Evolutionary conservation across 257 asterid species (phyloP).

Genomic region (Misopates orontium): DNA sequence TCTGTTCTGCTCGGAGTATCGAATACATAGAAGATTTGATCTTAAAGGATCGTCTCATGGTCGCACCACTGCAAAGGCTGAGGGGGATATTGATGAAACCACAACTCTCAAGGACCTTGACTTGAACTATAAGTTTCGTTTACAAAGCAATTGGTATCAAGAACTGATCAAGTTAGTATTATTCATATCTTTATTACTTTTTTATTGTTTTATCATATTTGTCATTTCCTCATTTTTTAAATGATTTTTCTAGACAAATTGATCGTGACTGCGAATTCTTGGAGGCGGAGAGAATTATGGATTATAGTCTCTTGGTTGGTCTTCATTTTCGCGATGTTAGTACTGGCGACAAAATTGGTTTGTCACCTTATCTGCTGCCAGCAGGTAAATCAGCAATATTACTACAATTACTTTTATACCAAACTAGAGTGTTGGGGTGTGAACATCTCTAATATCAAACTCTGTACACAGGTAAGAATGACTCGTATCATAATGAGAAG

Average conservation of each 20-base stretch:
- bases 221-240: conserved; percentile 10
- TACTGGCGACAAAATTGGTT: conserved; percentile 50
- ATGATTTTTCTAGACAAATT: conserved; percentile 52
- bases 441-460: conserved; percentile 26
- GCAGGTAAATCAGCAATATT: conserved; percentile 50
- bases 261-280: conserved; percentile 76
- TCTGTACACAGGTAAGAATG: conserved; percentile 55
- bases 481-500: conserved; percentile 76
- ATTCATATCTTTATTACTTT: not conserved
- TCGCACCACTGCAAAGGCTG: conserved; percentile 64
- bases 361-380: conserved; percentile 80
- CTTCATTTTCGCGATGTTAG: conserved; percentile 74
- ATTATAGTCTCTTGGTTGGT: conserved; percentile 83
- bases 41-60: conserved; percentile 87
- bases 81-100: conserved; percentile 70
- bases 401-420: not conserved
- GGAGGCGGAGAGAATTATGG: conserved; percentile 85
- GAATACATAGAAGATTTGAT: conserved; percentile 77
- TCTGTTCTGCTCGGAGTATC: conserved; percentile 77
- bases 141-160: conserved; percentile 62
- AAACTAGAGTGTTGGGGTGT: conserved; percentile 1
- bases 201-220: not conserved
- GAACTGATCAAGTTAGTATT: conserved; percentile 67
- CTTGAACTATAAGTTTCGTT: conserved; percentile 60
- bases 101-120: conserved; percentile 89